Evolutionary conservation across 345 rosid species (phyloP).

Genomic region (Punica granatum): DNA sequence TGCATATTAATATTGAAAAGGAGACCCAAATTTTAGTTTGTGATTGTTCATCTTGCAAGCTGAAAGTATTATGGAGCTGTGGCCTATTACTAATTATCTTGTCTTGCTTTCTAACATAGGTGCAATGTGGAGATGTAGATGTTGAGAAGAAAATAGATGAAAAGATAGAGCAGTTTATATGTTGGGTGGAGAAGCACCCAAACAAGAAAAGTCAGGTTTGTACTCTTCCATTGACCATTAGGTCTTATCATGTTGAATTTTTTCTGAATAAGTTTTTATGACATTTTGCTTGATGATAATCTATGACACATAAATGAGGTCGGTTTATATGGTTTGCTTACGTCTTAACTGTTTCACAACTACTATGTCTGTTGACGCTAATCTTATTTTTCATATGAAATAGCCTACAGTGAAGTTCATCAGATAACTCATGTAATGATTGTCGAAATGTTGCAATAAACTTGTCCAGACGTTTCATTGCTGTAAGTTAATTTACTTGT

Average conservation of each 20-base stretch:
- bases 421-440: background rate
- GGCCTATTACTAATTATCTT: background rate
- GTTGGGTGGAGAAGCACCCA: constrained; percentile 90
- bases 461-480: background rate
- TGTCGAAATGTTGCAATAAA: background rate
- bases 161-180: constrained; percentile 79
- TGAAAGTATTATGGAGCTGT: background rate
- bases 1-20: background rate
- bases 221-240: background rate
- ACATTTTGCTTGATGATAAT: background rate
- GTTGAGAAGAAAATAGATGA: constrained; percentile 93
- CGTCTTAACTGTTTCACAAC: background rate
- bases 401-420: background rate
- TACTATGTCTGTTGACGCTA: too few species aligned
- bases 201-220: constrained; percentile 92
- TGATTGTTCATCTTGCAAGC: background rate
- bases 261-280: background rate
- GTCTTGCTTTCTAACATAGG: constrained; percentile 30
- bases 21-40: background rate
- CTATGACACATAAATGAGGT: background rate
- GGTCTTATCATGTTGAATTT: background rate
- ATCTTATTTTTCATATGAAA: background rate
- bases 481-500: background rate
- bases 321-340: background rate
- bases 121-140: constrained; percentile 81